Percentiles rank a stretch among this genome's conserved stretches.
These are phyloP conservation scores for Trichoderma sp. DNA, from an alignment of 2,329 filamentous ascomycete species.

Conservation along the genomic window DNA sequence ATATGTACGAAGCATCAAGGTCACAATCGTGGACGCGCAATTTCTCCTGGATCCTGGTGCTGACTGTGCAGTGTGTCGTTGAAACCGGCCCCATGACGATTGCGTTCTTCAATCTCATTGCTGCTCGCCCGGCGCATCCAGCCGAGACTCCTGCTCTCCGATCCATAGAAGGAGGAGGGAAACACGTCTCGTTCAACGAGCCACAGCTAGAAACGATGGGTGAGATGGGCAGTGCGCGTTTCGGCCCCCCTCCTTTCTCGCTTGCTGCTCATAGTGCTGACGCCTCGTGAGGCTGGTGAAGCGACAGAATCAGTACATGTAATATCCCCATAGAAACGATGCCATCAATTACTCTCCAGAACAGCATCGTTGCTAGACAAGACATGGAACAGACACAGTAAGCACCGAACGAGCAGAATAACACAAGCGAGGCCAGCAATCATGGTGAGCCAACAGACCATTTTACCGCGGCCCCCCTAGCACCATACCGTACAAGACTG, in stretches of 20 bases:
- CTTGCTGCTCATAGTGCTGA: slow-evolving; percentile 11
- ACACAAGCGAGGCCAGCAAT: slow-evolving; percentile 19
- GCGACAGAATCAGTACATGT: not conserved
- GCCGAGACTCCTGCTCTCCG: no score
- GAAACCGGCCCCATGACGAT: no score
- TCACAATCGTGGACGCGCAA: no score
- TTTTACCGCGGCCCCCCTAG: not conserved
- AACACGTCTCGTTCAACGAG: not conserved
- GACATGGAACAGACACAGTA: not conserved
- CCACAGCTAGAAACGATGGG: not conserved
- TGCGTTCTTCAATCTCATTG: not conserved
- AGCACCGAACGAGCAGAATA: not conserved
- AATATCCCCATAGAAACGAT: no score
- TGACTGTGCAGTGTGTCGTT: no score
- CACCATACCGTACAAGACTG: no score
- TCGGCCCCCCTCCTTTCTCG: not conserved
- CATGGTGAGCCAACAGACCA: not conserved
- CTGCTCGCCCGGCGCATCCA: not conserved
- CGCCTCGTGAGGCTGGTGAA: slow-evolving; percentile 17
- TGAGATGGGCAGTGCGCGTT: slow-evolving; percentile 22
- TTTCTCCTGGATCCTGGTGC: no score
- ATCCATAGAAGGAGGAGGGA: slow-evolving; percentile 1
- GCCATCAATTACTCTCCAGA: no score
- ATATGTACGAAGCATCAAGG: no score
- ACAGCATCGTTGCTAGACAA: no score